Evolutionary conservation across 192 early-diverging fungal genomes (phyloP).

Genomic region (Coemansia furcata): DNA sequence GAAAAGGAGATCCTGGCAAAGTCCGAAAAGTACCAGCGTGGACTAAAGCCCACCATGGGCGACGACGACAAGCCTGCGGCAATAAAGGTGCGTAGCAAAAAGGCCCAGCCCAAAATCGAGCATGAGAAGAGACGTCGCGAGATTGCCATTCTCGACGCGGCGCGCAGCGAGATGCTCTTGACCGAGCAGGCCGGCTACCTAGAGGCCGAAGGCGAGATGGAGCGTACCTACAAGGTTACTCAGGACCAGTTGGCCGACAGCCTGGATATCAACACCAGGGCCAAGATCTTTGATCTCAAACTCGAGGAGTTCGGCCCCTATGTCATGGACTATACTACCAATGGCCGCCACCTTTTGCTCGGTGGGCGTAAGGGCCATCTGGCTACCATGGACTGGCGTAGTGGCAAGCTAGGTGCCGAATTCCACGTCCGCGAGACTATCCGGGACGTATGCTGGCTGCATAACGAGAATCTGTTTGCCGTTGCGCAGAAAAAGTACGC

Average conservation of each 20-base stretch:
- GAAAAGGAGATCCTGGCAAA: conserved; percentile 10
- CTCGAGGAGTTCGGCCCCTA: conserved; percentile 85
- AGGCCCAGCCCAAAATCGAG: conserved; percentile 64
- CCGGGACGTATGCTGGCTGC: conserved; percentile 92
- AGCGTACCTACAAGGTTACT: conserved; percentile 83
- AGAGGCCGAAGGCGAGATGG: conserved; percentile 80
- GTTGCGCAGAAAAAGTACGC: conserved; percentile 94
- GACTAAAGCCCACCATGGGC: background rate
- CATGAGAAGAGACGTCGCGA: conserved; percentile 60
- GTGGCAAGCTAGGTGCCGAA: conserved; percentile 72
- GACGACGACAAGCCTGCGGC: conserved; percentile 4
- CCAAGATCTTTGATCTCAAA: conserved; percentile 80
- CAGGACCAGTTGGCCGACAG: conserved; percentile 66
- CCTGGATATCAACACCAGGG: conserved; percentile 70
- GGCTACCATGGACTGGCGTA: conserved; percentile 89
- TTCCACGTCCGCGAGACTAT: conserved; percentile 86
- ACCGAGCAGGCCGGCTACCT: conserved; percentile 76
- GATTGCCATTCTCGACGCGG: conserved; percentile 71
- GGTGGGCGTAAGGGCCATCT: conserved; percentile 85
- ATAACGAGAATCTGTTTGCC: conserved; percentile 92
- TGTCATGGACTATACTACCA: conserved; percentile 83
- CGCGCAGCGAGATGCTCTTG: conserved; percentile 74
- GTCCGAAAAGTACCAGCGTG: conserved; percentile 41
- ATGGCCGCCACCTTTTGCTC: conserved; percentile 72
- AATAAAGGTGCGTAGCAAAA: conserved; percentile 59